These are phyloP conservation scores for Trametes coccinea DNA, from an alignment of 768 basidiomycete genomes.

Conservation along the genomic window DNA sequence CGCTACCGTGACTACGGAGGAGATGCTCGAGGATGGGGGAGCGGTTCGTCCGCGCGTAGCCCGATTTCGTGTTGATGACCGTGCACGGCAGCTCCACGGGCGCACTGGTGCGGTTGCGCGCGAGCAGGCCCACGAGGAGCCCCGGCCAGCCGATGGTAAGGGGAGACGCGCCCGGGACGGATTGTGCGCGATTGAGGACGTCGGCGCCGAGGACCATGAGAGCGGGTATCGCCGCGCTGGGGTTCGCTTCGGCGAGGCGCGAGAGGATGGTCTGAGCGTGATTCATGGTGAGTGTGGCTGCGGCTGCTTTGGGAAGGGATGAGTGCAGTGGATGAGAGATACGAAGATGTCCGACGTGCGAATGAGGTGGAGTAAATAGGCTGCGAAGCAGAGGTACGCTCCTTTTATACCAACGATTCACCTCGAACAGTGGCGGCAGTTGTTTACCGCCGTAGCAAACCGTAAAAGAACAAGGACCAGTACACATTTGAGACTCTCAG, in stretches of 20 bases:
- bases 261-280: background rate
- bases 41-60: conserved; percentile 27
- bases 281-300: background rate
- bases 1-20: conserved; percentile 28
- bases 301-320: background rate
- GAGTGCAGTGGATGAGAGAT: too few relatives aligned
- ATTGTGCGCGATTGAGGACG: conserved; percentile 23
- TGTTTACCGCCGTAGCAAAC: too few relatives aligned
- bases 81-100: conserved; percentile 24
- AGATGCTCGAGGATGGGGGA: conserved; percentile 31
- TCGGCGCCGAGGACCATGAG: conserved; percentile 34
- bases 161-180: conserved; percentile 26
- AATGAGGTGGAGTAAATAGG: too few relatives aligned
- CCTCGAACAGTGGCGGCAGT: too few relatives aligned
- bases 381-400: too few relatives aligned
- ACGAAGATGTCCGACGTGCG: too few relatives aligned
- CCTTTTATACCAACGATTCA: too few relatives aligned
- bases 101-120: conserved; percentile 26
- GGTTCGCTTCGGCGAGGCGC: background rate
- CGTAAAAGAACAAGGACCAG: too few relatives aligned
- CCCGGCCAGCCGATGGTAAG: conserved; percentile 37
- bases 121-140: conserved; percentile 29
- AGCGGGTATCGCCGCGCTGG: conserved; percentile 25
- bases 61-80: conserved; percentile 27
- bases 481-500: too few relatives aligned